Evolutionary conservation across 257 asterid genomes (phyloP).

Genomic region (Solanum tacnaense): DNA sequence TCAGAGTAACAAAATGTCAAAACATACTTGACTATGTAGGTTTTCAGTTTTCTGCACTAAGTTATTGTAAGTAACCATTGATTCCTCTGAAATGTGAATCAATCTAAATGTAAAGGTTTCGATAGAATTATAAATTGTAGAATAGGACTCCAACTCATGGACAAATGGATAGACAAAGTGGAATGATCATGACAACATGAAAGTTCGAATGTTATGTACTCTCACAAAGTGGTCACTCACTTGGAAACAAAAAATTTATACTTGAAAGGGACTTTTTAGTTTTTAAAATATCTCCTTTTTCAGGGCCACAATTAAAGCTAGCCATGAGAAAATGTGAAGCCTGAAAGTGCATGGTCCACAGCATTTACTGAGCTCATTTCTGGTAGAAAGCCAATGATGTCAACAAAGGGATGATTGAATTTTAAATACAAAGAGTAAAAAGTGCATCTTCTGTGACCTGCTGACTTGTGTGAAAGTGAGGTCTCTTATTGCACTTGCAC

Average conservation of each 20-base stretch:
- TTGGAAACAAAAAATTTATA: not conserved
- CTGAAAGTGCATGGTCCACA: constrained; percentile 21
- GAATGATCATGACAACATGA: not conserved
- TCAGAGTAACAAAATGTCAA: not conserved
- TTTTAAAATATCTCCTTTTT: not conserved
- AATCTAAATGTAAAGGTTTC: not conserved
- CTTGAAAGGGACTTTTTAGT: not conserved
- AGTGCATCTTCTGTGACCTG: not conserved
- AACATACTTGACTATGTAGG: not conserved
- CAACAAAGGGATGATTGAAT: constrained; percentile 16
- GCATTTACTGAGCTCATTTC: constrained; percentile 13
- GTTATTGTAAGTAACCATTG: not conserved
- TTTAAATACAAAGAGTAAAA: not conserved
- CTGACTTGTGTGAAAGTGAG: not conserved
- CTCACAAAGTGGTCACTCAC: constrained; percentile 19
- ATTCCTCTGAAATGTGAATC: not conserved
- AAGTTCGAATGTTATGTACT: not conserved
- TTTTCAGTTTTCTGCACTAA: not conserved
- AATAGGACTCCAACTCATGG: not conserved
- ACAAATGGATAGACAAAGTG: not conserved
- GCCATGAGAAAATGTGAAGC: not conserved
- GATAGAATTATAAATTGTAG: not conserved
- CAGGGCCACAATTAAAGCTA: constrained; percentile 11
- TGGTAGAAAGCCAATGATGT: not conserved
- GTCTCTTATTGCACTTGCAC: constrained; percentile 27